phyloP scores from a whole-genome alignment of 768 basidiomycete genomes.

The Cytidiella melzeri region DNA sequence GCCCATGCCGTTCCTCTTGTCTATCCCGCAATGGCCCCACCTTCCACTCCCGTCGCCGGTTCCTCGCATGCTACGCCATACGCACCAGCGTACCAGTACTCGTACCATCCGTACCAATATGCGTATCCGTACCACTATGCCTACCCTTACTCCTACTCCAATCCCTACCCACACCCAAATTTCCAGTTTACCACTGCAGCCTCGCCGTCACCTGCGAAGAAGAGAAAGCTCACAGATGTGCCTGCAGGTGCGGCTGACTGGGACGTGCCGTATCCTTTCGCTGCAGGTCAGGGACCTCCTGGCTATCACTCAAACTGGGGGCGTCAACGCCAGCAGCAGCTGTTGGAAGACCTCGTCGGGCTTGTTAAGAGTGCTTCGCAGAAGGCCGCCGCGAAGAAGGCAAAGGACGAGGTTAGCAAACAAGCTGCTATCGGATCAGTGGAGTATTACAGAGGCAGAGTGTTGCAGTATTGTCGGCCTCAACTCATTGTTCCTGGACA shows the following conservation, averaged over 20 bases:
- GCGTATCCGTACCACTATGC: constrained; percentile 7
- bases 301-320: constrained; percentile 64
- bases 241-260: constrained; percentile 79
- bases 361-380: constrained; percentile 55
- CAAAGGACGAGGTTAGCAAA: background rate
- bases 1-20: constrained; percentile 1
- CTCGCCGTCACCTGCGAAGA: constrained; percentile 37
- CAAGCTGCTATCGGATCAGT: constrained; percentile 7
- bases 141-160: constrained; percentile 5
- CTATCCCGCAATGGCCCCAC: background rate
- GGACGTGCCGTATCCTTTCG: constrained; percentile 80
- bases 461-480: constrained; percentile 28
- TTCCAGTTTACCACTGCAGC: background rate
- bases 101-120: constrained; percentile 5
- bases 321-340: constrained; percentile 51
- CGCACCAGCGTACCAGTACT: constrained; percentile 2
- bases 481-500: constrained; percentile 15
- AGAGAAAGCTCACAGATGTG: constrained; percentile 56
- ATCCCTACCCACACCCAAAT: constrained; percentile 2
- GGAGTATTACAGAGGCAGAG: constrained; percentile 18
- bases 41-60: background rate
- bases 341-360: constrained; percentile 54
- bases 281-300: constrained; percentile 61
- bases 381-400: constrained; percentile 53
- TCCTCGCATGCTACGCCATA: background rate